Conservation (phyloP, 345 rosid species). For the Orychophragmus violaceus region DNA sequence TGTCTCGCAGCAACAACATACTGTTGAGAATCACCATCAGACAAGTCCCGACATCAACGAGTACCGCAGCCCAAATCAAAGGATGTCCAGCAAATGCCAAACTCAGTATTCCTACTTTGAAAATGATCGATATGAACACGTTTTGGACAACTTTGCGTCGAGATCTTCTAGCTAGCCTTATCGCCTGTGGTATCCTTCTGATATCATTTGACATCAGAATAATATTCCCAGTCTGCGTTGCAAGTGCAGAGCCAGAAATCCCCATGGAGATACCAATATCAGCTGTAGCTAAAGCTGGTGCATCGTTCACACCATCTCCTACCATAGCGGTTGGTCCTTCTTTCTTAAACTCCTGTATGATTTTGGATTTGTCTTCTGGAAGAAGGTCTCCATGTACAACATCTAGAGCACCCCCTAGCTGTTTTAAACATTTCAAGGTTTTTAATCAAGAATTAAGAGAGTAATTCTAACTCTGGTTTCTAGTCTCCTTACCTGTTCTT, state of each 20-base stretch:
- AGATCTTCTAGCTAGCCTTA: constrained; percentile 54
- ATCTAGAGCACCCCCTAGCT: constrained; percentile 59
- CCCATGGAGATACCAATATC: constrained; percentile 97
- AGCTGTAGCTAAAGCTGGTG: constrained; percentile 88
- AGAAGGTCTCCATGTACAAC: constrained; percentile 68
- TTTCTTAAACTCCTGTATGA: constrained; percentile 44
- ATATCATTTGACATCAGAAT: constrained; percentile 89
- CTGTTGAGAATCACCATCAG: constrained; percentile 76
- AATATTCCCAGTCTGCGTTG: constrained; percentile 73
- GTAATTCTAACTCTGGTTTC: background rate
- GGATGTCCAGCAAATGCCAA: constrained; percentile 84
- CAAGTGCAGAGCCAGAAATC: constrained; percentile 86
- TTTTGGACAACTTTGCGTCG: constrained; percentile 58
- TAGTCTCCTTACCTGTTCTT: constrained; percentile 48
- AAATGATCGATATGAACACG: constrained; percentile 46
- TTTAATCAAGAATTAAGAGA: background rate
- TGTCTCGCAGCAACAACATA: constrained; percentile 55
- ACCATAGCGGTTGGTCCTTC: constrained; percentile 77
- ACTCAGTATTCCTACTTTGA: constrained; percentile 58
- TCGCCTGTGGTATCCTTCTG: constrained; percentile 63
- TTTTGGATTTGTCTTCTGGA: constrained; percentile 66
- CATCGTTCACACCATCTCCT: constrained; percentile 91
- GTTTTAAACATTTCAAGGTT: constrained; percentile 1
- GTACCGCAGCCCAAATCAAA: constrained; percentile 88
- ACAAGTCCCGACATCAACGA: constrained; percentile 87